A percentile compares a stretch with the other conserved stretches of the same genome.
Conservation (phyloP, 1,284 basidiomycete species). For the Leccinum subatratum region DNA sequence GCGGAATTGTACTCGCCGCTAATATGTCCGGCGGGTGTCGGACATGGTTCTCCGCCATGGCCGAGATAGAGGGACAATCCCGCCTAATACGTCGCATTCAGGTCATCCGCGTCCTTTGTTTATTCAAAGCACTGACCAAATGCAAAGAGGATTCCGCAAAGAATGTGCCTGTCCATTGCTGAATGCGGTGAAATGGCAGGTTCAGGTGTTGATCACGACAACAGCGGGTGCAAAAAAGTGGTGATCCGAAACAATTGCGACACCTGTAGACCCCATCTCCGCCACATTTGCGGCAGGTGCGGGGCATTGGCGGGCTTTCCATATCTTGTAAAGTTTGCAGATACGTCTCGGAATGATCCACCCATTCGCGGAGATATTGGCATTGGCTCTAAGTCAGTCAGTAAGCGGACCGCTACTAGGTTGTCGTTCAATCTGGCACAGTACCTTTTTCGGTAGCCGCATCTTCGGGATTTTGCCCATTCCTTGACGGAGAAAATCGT, state of each 20-base stretch:
- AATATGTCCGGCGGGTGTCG: too few species aligned
- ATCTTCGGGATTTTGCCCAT: background rate
- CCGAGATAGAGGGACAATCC: background rate
- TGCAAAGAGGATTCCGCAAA: background rate
- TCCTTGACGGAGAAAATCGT: background rate
- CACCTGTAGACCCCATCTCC: background rate
- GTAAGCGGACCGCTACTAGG: too few species aligned
- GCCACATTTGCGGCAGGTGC: background rate
- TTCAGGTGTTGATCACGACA: background rate
- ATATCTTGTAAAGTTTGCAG: background rate
- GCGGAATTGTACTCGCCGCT: too few species aligned
- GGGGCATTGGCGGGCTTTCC: background rate
- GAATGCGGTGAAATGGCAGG: background rate
- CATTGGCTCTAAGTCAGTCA: background rate
- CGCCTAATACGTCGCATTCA: background rate
- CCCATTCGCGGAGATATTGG: background rate
- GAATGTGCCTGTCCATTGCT: background rate
- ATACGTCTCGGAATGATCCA: background rate
- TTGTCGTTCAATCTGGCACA: too few species aligned
- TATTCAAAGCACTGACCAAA: background rate
- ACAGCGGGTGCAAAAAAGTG: background rate
- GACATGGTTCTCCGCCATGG: background rate
- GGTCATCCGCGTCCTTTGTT: too few species aligned
- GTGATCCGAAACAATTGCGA: background rate
- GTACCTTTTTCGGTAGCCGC: background rate